These are phyloP conservation scores for Geotrichum cucujoidarum DNA, from an alignment of 1,139 yeast species.

Conservation along the genomic window DNA sequence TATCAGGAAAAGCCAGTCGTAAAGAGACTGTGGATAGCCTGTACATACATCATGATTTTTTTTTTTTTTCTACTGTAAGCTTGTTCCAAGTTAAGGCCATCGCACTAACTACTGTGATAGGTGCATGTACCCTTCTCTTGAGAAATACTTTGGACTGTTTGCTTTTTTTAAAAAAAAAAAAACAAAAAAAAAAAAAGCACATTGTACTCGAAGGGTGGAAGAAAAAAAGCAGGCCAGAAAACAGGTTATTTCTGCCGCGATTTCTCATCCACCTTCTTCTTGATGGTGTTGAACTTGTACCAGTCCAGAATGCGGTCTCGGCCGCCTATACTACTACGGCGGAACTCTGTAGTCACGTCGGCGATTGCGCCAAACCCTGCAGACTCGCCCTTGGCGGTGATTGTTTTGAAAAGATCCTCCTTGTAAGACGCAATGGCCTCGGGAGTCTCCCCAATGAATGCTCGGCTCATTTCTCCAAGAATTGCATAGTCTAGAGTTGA, in stretches of 20 bases:
- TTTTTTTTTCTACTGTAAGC: too few species aligned
- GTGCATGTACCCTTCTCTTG: too few species aligned
- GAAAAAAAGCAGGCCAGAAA: too few species aligned
- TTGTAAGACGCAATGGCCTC: constrained; percentile 26
- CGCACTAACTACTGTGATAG: too few species aligned
- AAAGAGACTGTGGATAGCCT: too few species aligned
- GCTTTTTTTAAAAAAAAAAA: too few species aligned
- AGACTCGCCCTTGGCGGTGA: constrained; percentile 15
- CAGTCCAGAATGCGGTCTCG: constrained; percentile 23
- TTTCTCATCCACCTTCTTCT: constrained; percentile 10
- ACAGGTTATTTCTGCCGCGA: neutral
- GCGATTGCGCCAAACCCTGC: constrained; percentile 18
- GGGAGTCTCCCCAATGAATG: constrained; percentile 26
- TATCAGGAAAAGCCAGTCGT: too few species aligned
- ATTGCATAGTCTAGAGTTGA: constrained; percentile 22
- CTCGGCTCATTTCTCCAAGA: constrained; percentile 24
- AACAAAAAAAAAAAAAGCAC: too few species aligned
- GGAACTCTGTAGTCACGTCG: constrained; percentile 16
- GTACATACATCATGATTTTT: too few species aligned
- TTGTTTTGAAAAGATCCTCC: constrained; percentile 18
- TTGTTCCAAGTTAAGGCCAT: too few species aligned
- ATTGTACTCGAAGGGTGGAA: too few species aligned
- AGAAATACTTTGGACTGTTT: too few species aligned
- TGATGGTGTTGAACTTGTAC: constrained; percentile 22
- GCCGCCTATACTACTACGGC: constrained; percentile 16